Conservation (phyloP, 768 basidiomycete species). For the Russula vinacea region DNA sequence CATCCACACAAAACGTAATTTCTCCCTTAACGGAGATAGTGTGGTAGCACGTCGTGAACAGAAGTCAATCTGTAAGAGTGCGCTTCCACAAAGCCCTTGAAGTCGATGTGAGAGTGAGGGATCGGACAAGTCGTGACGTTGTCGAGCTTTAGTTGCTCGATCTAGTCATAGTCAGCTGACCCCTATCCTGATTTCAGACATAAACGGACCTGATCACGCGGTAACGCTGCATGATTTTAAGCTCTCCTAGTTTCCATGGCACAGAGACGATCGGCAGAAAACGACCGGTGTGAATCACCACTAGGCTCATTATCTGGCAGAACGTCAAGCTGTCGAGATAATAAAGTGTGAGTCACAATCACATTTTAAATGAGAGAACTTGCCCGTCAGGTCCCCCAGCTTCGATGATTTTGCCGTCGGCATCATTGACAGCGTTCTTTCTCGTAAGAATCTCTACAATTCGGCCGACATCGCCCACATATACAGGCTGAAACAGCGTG, state of each 20-base stretch:
- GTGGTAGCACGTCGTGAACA: slow-evolving; percentile 32
- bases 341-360: slow-evolving; percentile 7
- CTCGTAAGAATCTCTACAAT: slow-evolving; percentile 58
- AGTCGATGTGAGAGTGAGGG: slow-evolving; percentile 32
- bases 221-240: slow-evolving; percentile 73
- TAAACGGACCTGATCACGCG: slow-evolving; percentile 56
- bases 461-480: slow-evolving; percentile 62
- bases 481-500: slow-evolving; percentile 68
- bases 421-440: slow-evolving; percentile 37
- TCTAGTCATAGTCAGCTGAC: slow-evolving; percentile 39
- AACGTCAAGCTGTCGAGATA: slow-evolving; percentile 73
- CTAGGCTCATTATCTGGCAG: slow-evolving; percentile 60
- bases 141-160: slow-evolving; percentile 59
- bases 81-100: slow-evolving; percentile 33
- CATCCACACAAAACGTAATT: neutral
- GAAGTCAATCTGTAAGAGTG: slow-evolving; percentile 34
- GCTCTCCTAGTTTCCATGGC: slow-evolving; percentile 57
- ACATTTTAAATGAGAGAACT: slow-evolving; percentile 28
- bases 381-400: slow-evolving; percentile 53
- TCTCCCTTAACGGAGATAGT: slow-evolving; percentile 16
- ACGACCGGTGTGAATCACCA: slow-evolving; percentile 52
- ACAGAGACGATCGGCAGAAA: slow-evolving; percentile 58
- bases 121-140: slow-evolving; percentile 47
- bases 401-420: slow-evolving; percentile 48
- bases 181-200: neutral